Evolutionary conservation across 2,329 filamentous ascomycete genomes (phyloP).

Genomic region (Fusarium lateritium): DNA sequence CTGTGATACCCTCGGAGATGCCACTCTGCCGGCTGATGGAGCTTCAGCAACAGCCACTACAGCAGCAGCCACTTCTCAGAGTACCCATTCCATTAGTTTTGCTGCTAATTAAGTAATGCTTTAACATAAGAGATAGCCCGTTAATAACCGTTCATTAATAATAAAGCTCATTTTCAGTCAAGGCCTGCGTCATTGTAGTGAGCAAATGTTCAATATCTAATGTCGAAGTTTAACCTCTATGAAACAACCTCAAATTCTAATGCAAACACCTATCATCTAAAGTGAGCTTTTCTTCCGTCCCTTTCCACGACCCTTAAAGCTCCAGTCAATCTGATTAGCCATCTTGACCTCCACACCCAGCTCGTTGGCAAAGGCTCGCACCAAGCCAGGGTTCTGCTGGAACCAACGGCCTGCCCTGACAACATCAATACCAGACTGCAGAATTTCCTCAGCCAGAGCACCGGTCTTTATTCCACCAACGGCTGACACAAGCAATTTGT

Average conservation of each 20-base stretch:
- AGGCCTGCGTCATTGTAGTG: too few relatives aligned
- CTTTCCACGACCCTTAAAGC: conserved; percentile 59
- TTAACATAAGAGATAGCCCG: too few relatives aligned
- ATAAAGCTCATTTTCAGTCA: too few relatives aligned
- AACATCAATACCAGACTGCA: conserved; percentile 64
- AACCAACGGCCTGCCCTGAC: conserved; percentile 67
- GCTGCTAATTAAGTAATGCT: too few relatives aligned
- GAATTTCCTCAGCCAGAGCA: conserved; percentile 61
- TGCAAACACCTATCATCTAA: not conserved
- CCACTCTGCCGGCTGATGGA: too few relatives aligned
- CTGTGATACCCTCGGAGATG: not conserved
- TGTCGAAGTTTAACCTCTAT: not conserved
- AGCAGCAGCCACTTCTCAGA: too few relatives aligned
- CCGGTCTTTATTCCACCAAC: conserved; percentile 65
- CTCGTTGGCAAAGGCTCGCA: conserved; percentile 68
- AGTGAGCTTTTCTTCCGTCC: not conserved
- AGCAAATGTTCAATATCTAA: not conserved
- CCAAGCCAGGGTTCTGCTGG: conserved; percentile 70
- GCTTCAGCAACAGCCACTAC: too few relatives aligned
- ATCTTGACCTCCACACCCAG: conserved; percentile 62
- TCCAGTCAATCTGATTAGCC: conserved; percentile 69
- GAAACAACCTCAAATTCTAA: not conserved
- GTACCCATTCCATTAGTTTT: too few relatives aligned
- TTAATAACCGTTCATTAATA: too few relatives aligned
- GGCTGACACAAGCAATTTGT: conserved; percentile 63